Conservation (phyloP, 2,329 filamentous ascomycete genomes). For the Cladophialophora immunda region DNA sequence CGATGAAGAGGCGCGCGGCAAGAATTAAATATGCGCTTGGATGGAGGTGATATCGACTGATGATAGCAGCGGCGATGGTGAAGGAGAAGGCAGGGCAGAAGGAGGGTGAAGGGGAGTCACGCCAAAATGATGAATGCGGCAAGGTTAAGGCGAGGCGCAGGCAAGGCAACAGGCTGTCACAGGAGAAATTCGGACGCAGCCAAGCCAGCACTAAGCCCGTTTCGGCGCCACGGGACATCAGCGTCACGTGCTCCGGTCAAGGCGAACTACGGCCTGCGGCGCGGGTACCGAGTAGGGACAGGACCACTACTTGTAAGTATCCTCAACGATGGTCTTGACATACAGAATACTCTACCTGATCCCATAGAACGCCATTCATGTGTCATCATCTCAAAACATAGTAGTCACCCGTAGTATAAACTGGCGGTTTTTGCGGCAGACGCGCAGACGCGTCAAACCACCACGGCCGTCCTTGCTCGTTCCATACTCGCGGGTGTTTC, state of each 20-base stretch:
- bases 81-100: slow-evolving; percentile 15
- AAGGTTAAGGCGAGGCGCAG: slow-evolving; percentile 3
- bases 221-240: not conserved
- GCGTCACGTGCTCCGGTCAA: not conserved
- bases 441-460: not conserved
- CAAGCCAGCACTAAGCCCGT: slow-evolving; percentile 2
- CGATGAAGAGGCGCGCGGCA: slow-evolving; percentile 14
- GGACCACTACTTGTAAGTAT: too few species aligned
- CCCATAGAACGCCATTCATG: slow-evolving; percentile 21
- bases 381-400: slow-evolving; percentile 4
- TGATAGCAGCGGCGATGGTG: slow-evolving; percentile 18
- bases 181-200: slow-evolving; percentile 6
- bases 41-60: slow-evolving; percentile 13
- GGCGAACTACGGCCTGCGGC: not conserved
- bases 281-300: too few species aligned
- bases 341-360: not conserved
- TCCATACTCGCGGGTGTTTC: too few species aligned
- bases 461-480: not conserved
- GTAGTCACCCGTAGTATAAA: too few species aligned
- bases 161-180: not conserved
- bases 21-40: slow-evolving; percentile 33
- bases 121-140: slow-evolving; percentile 12
- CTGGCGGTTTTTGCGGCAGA: not conserved
- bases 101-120: slow-evolving; percentile 12
- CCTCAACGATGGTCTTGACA: not conserved